Evolutionary conservation across 345 rosid genomes (phyloP).

Genomic region (Citrus medica): DNA sequence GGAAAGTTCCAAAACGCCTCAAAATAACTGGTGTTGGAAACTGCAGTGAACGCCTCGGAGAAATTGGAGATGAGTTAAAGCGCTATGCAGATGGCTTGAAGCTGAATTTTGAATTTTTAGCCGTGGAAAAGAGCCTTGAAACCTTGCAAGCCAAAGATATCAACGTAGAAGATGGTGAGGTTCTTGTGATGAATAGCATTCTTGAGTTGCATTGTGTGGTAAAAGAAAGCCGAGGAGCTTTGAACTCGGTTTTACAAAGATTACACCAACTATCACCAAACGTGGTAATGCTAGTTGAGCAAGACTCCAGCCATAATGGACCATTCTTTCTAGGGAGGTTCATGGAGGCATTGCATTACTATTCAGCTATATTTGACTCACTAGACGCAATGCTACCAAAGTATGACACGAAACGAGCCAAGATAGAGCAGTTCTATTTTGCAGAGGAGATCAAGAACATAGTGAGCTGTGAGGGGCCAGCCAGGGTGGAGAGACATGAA

Average conservation of each 20-base stretch:
- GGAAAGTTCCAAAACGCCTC: conserved; percentile 25
- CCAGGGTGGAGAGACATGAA: conserved; percentile 53
- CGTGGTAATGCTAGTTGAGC: conserved; percentile 40
- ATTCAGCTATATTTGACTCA: conserved; percentile 55
- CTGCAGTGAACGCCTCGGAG: conserved; percentile 19
- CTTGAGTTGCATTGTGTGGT: conserved; percentile 48
- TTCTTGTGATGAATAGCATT: conserved; percentile 38
- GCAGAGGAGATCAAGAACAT: conserved; percentile 65
- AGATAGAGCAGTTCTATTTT: conserved; percentile 56
- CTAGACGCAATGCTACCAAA: conserved; percentile 50
- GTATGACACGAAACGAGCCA: conserved; percentile 51
- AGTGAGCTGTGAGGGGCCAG: conserved; percentile 53
- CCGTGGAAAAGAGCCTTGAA: conserved; percentile 33
- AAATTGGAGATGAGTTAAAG: conserved; percentile 30
- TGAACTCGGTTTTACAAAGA: conserved; percentile 36
- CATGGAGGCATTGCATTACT: conserved; percentile 67
- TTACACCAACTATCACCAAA: conserved; percentile 32
- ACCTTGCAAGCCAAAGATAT: conserved; percentile 28
- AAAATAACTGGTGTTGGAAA: conserved; percentile 38
- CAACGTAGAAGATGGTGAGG: conserved; percentile 23
- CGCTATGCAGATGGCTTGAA: conserved; percentile 21
- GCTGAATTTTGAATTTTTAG: conserved; percentile 26
- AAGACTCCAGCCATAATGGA: conserved; percentile 49
- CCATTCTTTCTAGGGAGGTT: conserved; percentile 60
- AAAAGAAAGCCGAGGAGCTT: conserved; percentile 51